These are phyloP conservation scores for Mucor velutinosus DNA, from an alignment of 371 early-diverging fungal genomes.

Conservation along the genomic window DNA sequence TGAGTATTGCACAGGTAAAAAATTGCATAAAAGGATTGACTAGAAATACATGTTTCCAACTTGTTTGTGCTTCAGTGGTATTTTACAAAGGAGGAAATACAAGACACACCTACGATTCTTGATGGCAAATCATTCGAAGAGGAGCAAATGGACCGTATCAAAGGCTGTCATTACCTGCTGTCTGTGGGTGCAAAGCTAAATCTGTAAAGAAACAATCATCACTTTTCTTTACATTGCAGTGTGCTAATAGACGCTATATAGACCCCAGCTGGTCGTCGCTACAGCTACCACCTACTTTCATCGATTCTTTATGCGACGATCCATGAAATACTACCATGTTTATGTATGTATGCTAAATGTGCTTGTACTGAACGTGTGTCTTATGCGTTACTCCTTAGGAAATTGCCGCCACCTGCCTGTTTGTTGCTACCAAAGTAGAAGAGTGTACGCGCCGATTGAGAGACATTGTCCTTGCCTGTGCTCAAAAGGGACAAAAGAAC, in stretches of 20 bases:
- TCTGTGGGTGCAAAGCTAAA: conserved; percentile 66
- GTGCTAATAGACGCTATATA: conserved; percentile 13
- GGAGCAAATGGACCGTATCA: conserved; percentile 61
- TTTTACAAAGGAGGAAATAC: conserved; percentile 69
- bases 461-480: conserved; percentile 59
- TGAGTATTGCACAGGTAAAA: conserved; percentile 3
- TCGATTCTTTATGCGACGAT: conserved; percentile 81
- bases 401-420: conserved; percentile 75
- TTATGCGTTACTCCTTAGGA: conserved; percentile 48
- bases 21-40: neutral
- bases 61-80: conserved; percentile 52
- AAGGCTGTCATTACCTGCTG: conserved; percentile 69
- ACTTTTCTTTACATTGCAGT: neutral
- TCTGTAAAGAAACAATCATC: conserved; percentile 48
- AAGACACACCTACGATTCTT: conserved; percentile 62
- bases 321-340: conserved; percentile 62
- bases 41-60: neutral
- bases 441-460: conserved; percentile 69
- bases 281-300: conserved; percentile 78
- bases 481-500: conserved; percentile 64
- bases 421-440: conserved; percentile 81
- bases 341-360: conserved; percentile 53
- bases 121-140: conserved; percentile 51
- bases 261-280: conserved; percentile 68
- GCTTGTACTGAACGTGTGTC: neutral